Evolutionary conservation across 305 asterid genomes (phyloP), one percentile per base, ranked within the genome.

Genomic region (Ilex paraguariensis): DNA sequence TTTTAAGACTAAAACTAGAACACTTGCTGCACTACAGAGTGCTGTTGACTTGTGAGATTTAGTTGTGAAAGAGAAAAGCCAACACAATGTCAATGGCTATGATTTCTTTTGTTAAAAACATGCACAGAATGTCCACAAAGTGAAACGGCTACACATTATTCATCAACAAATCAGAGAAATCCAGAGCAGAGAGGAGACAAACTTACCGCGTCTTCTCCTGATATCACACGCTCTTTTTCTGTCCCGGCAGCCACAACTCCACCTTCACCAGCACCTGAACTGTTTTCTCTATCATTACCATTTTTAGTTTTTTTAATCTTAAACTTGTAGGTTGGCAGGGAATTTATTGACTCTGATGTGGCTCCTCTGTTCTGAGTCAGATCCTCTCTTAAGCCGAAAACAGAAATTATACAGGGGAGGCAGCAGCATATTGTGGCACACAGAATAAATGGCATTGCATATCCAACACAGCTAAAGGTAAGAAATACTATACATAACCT

Each of bases 401-500:
- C 82, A 40, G 96, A 86, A 56, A 92, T 82, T 73, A 92, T 87
- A 73, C 98, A 92, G 53, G 98, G 98, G 71, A 92, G 91, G 87
- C 97, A 92, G 82, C 98, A 89, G 81, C 98, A 91, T 71, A 91
- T 83, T 64, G 96, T 81, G n/a, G 95, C 87, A 60, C 97, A 90
- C 63, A 92, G 82, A 73, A 92, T 92, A 73, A 87, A 92, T 7
- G 98, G 98, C 97, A 92, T 87, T 7, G 98, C 98, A 58, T 92
- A 92, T 54, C 98, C 98, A 16, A 92, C 85, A 68, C 98, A 92
- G 83, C 97, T 92, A 64, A 92, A 78, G 66, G 96, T 82, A 62
- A 90, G 91, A 76, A 90, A 92, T 42, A 92, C 97, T 73, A 92
- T 81, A 80, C 96, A 90, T 72, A 90, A 76, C 89, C 98, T 92